These are phyloP conservation scores for Endoconidiophora polonica DNA, from an alignment of 2,329 filamentous ascomycete species.

Conservation along the genomic window DNA sequence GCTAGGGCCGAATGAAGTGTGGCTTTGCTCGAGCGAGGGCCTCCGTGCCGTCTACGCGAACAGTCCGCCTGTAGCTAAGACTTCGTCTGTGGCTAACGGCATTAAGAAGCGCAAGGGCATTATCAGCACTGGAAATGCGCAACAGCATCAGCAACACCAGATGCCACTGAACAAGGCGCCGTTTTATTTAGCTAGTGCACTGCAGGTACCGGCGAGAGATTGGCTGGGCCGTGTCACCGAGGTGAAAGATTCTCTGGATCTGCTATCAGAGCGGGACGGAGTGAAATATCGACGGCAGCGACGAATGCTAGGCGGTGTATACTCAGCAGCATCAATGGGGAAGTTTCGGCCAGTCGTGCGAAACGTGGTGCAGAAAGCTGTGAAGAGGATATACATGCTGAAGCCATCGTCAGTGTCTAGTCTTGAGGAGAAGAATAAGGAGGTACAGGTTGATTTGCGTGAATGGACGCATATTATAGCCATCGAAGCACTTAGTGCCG, in stretches of 20 bases:
- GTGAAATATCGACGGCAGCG: constrained; percentile 32
- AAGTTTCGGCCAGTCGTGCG: constrained; percentile 28
- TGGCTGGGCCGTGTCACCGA: constrained; percentile 21
- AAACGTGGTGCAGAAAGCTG: constrained; percentile 21
- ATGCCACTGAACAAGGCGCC: constrained; percentile 1
- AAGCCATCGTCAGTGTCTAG: constrained; percentile 16
- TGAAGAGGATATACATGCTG: constrained; percentile 23
- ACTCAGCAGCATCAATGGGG: constrained; percentile 26
- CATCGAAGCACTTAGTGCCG: constrained; percentile 33
- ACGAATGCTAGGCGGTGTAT: constrained; percentile 31
- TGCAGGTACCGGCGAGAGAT: constrained; percentile 27
- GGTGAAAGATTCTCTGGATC: constrained; percentile 30
- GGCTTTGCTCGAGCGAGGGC: constrained; percentile 32
- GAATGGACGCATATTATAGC: constrained; percentile 41
- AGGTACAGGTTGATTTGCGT: constrained; percentile 24
- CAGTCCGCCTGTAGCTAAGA: not conserved
- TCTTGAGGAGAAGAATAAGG: not conserved
- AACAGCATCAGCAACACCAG: constrained; percentile 16
- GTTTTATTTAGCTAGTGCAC: constrained; percentile 24
- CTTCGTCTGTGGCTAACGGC: no score
- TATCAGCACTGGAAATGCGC: no score
- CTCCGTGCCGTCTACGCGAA: constrained; percentile 30
- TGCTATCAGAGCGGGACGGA: constrained; percentile 32
- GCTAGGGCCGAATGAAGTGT: constrained; percentile 36
- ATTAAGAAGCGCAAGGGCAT: no score